Conservation (phyloP, 2,329 filamentous ascomycete species). For the Trichophyton mentagrophytes region DNA sequence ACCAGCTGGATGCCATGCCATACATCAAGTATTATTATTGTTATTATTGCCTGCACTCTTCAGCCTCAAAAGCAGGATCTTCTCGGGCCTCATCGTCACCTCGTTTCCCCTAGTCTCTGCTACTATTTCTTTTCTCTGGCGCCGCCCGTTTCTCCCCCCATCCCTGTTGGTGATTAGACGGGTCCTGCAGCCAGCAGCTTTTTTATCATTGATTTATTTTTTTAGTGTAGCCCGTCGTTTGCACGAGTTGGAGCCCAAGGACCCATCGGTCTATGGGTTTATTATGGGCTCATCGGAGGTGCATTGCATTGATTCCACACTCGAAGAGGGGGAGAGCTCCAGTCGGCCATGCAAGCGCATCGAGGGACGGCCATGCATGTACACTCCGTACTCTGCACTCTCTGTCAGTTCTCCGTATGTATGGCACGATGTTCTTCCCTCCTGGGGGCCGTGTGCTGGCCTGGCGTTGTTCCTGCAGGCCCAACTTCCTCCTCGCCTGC, state of each 20-base stretch:
- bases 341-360: not conserved
- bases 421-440: not conserved
- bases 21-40: too few relatives aligned
- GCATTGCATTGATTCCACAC: not conserved
- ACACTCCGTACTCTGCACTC: too few relatives aligned
- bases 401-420: not conserved
- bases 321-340: not conserved
- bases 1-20: too few relatives aligned
- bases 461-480: not conserved
- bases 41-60: not conserved
- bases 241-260: too few relatives aligned
- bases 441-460: not conserved
- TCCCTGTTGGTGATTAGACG: not conserved
- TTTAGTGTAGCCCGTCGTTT: too few relatives aligned
- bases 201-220: too few relatives aligned
- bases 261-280: too few relatives aligned
- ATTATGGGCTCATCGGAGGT: too few relatives aligned
- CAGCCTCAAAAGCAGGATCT: constrained; percentile 1
- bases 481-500: not conserved
- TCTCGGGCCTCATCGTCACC: not conserved
- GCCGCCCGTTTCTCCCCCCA: not conserved
- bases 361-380: too few relatives aligned
- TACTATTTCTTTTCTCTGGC: not conserved
- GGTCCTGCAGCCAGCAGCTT: not conserved
- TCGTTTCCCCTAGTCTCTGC: not conserved